phyloP scores from a whole-genome alignment of 2,329 filamentous ascomycete species.

The Parafenestella ontariensis region DNA sequence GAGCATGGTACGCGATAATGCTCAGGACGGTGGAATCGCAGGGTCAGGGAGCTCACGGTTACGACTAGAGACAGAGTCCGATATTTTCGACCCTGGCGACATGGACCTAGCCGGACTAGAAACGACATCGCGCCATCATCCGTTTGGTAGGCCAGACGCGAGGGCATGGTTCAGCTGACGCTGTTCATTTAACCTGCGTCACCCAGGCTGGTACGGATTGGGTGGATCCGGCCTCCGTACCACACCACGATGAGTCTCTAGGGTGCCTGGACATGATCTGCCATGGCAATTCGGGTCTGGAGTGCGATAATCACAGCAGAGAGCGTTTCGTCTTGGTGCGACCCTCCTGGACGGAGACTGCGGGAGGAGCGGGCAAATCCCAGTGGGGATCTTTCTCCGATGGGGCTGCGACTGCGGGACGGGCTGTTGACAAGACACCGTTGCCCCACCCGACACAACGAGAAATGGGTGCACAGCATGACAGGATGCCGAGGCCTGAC shows the following conservation, averaged over 20 bases:
- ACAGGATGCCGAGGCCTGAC: not conserved
- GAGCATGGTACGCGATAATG: constrained; percentile 1
- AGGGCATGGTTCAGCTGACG: constrained; percentile 1
- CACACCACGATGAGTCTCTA: not conserved
- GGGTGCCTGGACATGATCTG: not conserved
- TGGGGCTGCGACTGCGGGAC: not conserved
- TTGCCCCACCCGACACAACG: not conserved
- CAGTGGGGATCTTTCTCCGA: not conserved
- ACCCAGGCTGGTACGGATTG: not conserved
- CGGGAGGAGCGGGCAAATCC: not conserved
- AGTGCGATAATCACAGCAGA: not conserved
- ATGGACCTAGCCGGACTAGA: not conserved
- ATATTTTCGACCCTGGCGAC: not conserved
- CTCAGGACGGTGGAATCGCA: not conserved
- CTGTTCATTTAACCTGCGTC: constrained; percentile 1
- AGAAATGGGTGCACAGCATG: not conserved
- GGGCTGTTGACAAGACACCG: not conserved
- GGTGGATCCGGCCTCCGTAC: not conserved
- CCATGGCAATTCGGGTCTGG: not conserved
- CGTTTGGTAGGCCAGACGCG: not conserved
- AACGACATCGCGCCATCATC: not conserved
- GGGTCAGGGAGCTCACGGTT: not conserved
- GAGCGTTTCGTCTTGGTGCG: not conserved
- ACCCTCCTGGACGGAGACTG: not conserved
- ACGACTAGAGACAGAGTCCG: not conserved